Conservation (phyloP, 257 asterid genomes). For the Przewalskia tangutica region DNA sequence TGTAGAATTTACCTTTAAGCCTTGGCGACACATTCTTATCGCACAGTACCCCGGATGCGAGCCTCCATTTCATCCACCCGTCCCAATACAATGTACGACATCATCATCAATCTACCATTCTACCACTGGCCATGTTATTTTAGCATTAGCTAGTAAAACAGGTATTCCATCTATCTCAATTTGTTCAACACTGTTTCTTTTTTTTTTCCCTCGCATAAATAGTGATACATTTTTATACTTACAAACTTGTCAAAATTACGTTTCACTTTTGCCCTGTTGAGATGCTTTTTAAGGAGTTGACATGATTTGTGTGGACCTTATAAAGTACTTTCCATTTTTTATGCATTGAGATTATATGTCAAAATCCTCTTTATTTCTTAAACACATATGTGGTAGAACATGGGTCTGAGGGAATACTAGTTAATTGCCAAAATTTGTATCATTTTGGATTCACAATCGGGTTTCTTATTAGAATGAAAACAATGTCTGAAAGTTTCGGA, state of each 20-base stretch:
- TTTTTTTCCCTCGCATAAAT: not conserved
- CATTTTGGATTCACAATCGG: not conserved
- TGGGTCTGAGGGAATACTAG: not conserved
- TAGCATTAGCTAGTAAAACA: not conserved
- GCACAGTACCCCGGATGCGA: too few relatives aligned
- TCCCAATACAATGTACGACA: too few relatives aligned
- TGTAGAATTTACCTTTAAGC: too few relatives aligned
- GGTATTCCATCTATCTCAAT: not conserved
- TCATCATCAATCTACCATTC: too few relatives aligned
- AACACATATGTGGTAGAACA: not conserved
- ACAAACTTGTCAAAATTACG: not conserved
- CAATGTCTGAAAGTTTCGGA: not conserved
- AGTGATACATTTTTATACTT: not conserved
- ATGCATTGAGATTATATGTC: not conserved
- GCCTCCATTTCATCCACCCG: too few relatives aligned
- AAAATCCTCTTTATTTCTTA: not conserved
- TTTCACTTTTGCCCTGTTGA: not conserved
- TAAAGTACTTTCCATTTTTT: too few relatives aligned
- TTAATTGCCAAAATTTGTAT: not conserved
- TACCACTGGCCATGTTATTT: not conserved
- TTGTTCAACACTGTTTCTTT: not conserved
- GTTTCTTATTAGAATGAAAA: not conserved
- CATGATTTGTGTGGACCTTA: not conserved
- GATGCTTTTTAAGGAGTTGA: not conserved
- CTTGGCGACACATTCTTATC: too few relatives aligned